Evolutionary conservation across 108 stramenopile species (phyloP).

Genomic region (Asterionellopsis glacialis): DNA sequence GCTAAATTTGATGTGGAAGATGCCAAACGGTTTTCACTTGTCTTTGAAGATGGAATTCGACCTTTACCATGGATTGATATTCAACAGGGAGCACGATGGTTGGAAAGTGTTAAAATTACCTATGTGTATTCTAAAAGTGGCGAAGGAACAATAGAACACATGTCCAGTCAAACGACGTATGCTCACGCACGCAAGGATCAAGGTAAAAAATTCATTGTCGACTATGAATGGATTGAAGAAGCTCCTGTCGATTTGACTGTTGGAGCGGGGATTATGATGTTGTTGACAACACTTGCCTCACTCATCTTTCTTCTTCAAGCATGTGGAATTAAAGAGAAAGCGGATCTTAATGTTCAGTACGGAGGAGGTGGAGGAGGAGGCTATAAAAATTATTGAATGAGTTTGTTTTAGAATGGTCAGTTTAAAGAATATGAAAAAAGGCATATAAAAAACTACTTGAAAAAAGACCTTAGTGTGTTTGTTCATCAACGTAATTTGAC

Average conservation of each 20-base stretch:
- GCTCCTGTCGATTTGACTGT: slow-evolving; percentile 16
- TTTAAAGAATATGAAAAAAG: too few relatives aligned
- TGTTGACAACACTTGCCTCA: slow-evolving; percentile 18
- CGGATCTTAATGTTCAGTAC: not conserved
- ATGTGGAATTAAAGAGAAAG: slow-evolving; percentile 12
- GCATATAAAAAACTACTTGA: too few relatives aligned
- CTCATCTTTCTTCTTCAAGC: slow-evolving; percentile 24
- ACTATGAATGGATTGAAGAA: slow-evolving; percentile 39
- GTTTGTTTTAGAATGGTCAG: too few relatives aligned
- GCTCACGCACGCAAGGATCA: not conserved
- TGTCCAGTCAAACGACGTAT: slow-evolving; percentile 13
- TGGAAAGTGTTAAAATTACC: slow-evolving; percentile 21
- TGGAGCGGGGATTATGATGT: slow-evolving; percentile 23
- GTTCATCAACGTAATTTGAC: too few relatives aligned
- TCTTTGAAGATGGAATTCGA: slow-evolving; percentile 33
- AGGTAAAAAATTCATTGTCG: slow-evolving; percentile 4
- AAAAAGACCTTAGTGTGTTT: too few relatives aligned
- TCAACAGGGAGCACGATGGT: not conserved
- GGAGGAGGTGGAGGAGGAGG: too few relatives aligned
- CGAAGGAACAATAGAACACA: slow-evolving; percentile 26
- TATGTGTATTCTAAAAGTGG: slow-evolving; percentile 36
- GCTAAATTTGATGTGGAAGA: slow-evolving; percentile 1
- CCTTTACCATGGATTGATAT: slow-evolving; percentile 25
- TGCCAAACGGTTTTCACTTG: slow-evolving; percentile 17
- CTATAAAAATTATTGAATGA: too few relatives aligned